A percentile compares a stretch with the other conserved stretches of the same genome.
Conservation (phyloP, 495 filamentous ascomycete genomes). For the Tuber calosporum region DNA sequence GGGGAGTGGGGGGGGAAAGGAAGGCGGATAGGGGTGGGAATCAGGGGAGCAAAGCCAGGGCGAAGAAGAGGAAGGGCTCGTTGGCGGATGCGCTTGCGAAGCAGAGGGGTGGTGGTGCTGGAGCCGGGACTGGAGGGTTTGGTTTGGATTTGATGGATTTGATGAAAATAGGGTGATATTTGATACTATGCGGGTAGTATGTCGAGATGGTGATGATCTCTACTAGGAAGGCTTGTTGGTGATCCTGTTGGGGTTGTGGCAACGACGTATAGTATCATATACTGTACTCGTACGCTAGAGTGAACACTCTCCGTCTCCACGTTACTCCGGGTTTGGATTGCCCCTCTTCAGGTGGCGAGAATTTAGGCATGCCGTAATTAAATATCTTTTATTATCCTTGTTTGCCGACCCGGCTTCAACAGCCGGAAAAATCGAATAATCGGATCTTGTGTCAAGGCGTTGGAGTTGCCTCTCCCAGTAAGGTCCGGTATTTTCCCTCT, state of each 20-base stretch:
- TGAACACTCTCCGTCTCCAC: not conserved
- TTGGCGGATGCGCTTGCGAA: not conserved
- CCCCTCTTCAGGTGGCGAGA: not conserved
- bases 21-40: not conserved
- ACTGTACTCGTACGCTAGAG: not conserved
- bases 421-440: too few species aligned
- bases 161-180: conserved; percentile 35
- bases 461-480: too few species aligned
- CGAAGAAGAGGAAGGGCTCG: conserved; percentile 16
- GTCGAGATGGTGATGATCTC: not conserved
- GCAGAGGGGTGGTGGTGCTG: not conserved
- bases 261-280: not conserved
- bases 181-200: not conserved
- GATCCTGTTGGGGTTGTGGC: not conserved
- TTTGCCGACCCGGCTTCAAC: too few species aligned
- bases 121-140: conserved; percentile 21
- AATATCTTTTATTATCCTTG: too few species aligned
- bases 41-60: conserved; percentile 5
- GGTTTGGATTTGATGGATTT: conserved; percentile 39
- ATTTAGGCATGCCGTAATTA: not conserved
- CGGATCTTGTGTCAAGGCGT: too few species aligned
- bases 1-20: not conserved
- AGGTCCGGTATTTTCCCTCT: too few species aligned
- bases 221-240: not conserved
- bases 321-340: not conserved